Evolutionary conservation across 345 rosid genomes (phyloP), one percentile per base, ranked within the genome.

Genomic region (Populus euphratica): DNA sequence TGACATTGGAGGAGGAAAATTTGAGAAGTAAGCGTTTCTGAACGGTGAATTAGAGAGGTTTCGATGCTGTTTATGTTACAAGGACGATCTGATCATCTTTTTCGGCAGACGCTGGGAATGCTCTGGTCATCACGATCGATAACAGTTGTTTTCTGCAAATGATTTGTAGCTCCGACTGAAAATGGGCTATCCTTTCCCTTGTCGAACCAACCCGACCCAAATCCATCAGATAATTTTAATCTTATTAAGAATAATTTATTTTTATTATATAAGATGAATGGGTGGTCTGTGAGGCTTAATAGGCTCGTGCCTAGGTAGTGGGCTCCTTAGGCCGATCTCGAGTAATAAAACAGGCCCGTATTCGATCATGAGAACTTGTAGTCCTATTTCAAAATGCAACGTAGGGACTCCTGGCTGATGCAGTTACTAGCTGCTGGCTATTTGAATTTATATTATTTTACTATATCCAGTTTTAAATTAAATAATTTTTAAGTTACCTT

Each of bases 1-100:
- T 62, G 99, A 90, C 99, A 96, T 96, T 52, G 3, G 29, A 23
- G 14, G 5, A n/a, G 29, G 64, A 1, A 13, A 59, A 4, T 4
- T 59, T 23, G 14, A 25, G 29, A 23, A 23, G 25, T 23, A 3
- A 59, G 29, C 14, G 64, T 11, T 9, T 10, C 25, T 9, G 50
- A 47, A 12, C 5, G 1, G 18, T 47, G 16, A 47, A 47, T 47
- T 56, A 56, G 14, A 56, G 63, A n/a, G 63, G 5, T 56, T n/a
- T 56, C 0, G 29, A 56, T n/a, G 29, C 29, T 56, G 63, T 56
- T n/a, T 11, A 25, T 9, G 63, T n/a, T 56, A 23, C 27, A n/a
- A 56, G 27, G 14, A 56, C 25, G 63, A n/a, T 56, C 29, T 23
- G 64, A 23, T 59, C 64, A 23, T 59, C 5, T 59, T 23, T 23